Percentiles rank a stretch among this genome's conserved stretches.
phyloP scores from a whole-genome alignment of 805 yeast species.

The Candida pseudofarinosa region DNA sequence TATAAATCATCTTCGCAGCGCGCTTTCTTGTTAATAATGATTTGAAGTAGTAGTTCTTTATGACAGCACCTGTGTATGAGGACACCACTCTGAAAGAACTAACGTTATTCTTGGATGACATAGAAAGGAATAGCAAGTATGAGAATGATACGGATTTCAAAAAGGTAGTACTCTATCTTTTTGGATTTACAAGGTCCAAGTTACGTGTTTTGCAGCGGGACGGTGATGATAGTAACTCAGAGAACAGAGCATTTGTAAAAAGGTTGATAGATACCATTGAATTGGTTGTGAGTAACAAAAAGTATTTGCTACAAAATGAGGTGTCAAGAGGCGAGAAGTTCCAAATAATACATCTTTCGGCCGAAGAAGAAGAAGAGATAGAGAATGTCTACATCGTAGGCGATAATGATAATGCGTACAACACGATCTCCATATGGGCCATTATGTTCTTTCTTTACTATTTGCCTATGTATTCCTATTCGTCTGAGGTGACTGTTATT shows the following conservation, averaged over 20 bases:
- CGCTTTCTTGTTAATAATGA: neutral
- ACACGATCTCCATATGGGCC: slow-evolving; percentile 24
- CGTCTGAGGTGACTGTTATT: slow-evolving; percentile 12
- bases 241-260: slow-evolving; percentile 1
- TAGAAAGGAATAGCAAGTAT: slow-evolving; percentile 24
- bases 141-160: slow-evolving; percentile 34
- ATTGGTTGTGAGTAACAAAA: slow-evolving; percentile 28
- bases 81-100: slow-evolving; percentile 25
- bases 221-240: neutral
- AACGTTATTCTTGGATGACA: slow-evolving; percentile 29
- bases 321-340: slow-evolving; percentile 11
- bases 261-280: slow-evolving; percentile 27
- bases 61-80: slow-evolving; percentile 7
- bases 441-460: slow-evolving; percentile 23
- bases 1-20: neutral
- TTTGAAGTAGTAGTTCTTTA: neutral
- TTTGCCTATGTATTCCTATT: slow-evolving; percentile 14
- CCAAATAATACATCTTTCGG: neutral
- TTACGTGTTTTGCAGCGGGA: slow-evolving; percentile 7
- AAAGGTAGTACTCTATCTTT: slow-evolving; percentile 28
- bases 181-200: slow-evolving; percentile 27
- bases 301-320: slow-evolving; percentile 18
- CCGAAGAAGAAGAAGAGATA: neutral
- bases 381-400: slow-evolving; percentile 7
- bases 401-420: neutral